A percentile compares a stretch with the other conserved stretches of the same genome.
These are phyloP conservation scores for Stemphylium lycopersici DNA, from an alignment of 2,329 filamentous ascomycete species.

Conservation along the genomic window DNA sequence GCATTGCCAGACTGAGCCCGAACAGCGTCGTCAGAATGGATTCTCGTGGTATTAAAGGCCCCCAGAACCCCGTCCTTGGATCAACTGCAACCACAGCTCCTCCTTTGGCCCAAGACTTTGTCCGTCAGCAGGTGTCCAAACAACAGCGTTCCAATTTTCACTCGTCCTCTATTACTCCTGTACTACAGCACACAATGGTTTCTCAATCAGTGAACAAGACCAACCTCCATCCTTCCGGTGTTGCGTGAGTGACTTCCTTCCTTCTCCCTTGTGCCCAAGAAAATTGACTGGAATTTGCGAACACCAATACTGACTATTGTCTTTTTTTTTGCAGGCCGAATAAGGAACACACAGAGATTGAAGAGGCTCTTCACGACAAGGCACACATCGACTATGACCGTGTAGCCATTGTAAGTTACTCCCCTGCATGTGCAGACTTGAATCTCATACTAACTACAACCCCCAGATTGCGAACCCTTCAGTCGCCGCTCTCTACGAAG, in stretches of 20 bases:
- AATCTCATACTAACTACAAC: constrained; percentile 19
- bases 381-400: constrained; percentile 99
- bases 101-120: constrained; percentile 61
- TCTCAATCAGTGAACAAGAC: constrained; percentile 81
- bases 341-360: constrained; percentile 91
- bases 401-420: constrained; percentile 83
- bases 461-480: constrained; percentile 82
- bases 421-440: neutral
- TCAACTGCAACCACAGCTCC: constrained; percentile 48
- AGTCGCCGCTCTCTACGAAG: constrained; percentile 95
- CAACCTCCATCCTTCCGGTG: constrained; percentile 85
- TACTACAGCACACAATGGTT: constrained; percentile 47
- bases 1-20: constrained; percentile 26
- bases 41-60: constrained; percentile 46
- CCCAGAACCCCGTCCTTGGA: constrained; percentile 41
- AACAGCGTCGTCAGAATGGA: constrained; percentile 41
- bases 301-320: constrained; percentile 23
- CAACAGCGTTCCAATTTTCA: constrained; percentile 65
- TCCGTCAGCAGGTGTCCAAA: constrained; percentile 63
- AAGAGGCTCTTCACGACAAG: constrained; percentile 96
- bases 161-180: constrained; percentile 59
- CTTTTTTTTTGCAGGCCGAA: constrained; percentile 65
- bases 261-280: neutral
- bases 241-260: constrained; percentile 69
- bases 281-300: neutral